A percentile compares a stretch with the other conserved stretches of the same genome.
These are phyloP conservation scores for Dothidotthia symphoricarpi DNA, from an alignment of 2,329 filamentous ascomycete genomes.

Conservation along the genomic window DNA sequence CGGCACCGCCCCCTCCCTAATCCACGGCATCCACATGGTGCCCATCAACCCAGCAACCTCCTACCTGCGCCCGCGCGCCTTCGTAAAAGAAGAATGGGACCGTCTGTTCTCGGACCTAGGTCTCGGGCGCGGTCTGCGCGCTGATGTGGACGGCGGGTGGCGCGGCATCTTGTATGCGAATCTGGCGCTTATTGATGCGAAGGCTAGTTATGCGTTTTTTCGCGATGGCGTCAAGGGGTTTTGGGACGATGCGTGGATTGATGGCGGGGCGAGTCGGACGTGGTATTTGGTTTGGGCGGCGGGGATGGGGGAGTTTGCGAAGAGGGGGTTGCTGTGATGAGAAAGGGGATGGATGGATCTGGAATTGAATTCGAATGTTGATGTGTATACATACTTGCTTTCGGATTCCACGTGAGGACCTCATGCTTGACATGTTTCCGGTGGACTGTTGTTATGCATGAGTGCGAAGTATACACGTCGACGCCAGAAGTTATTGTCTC, in stretches of 20 bases:
- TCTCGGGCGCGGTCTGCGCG: constrained; percentile 52
- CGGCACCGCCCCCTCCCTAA: constrained; percentile 61
- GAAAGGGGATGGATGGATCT: no score
- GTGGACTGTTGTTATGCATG: no score
- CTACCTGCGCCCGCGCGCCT: constrained; percentile 63
- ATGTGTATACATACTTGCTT: no score
- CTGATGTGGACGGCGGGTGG: constrained; percentile 64
- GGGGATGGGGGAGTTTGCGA: constrained; percentile 23
- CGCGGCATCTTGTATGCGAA: constrained; percentile 81
- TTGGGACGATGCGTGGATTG: constrained; percentile 62
- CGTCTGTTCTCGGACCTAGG: constrained; percentile 64
- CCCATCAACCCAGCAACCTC: constrained; percentile 68
- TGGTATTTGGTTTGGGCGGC: constrained; percentile 39
- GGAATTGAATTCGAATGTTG: no score
- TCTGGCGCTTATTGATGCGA: constrained; percentile 72
- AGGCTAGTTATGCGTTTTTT: constrained; percentile 73
- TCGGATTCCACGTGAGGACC: no score
- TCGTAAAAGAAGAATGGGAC: constrained; percentile 67
- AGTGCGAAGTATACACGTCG: no score
- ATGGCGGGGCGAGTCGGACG: constrained; percentile 65
- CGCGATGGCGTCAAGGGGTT: constrained; percentile 57
- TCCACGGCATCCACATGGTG: constrained; percentile 80
- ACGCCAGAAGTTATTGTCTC: no score
- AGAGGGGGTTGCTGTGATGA: not conserved
- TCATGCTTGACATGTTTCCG: no score